Evolutionary conservation across 345 rosid genomes (phyloP), one percentile per base, ranked within the genome.

Genomic region (Citrus glauca): DNA sequence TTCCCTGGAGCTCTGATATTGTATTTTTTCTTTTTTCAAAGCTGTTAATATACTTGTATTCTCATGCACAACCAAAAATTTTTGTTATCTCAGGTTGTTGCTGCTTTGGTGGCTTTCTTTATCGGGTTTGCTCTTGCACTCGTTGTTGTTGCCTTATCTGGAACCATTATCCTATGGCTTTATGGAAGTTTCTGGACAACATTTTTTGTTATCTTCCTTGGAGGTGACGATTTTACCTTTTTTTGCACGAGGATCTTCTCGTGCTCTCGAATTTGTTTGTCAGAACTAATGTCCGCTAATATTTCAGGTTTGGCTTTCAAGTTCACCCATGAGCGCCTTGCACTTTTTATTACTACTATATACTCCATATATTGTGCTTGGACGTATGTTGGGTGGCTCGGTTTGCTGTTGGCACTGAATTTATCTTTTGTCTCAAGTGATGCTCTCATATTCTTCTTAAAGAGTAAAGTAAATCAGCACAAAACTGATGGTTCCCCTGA

Each of bases 161-260:
- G 94, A 74, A 78, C 84, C 33, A 72, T 89, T 88, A 83, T 93
- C 66, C 82, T 94, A 35, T 94, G 98, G 98, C 84, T 91, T 72
- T 92, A 90, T 86, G 98, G 99, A 87, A 94, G 99, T 84, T 91
- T 94, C 82, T 94, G 98, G 98, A 90, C 89, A 70, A 91, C 98
- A 33, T 72, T 88, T 50, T 80, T 90, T 78, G 86, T 91, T 75
- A 85, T 92, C 69, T 78, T 88, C 56, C 75, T 91, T 10, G 97
- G 90, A 86, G 98, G 99, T 96, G 80, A 83, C 72, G 42, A 35
- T 28, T 82, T 64, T 77, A 73, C 63, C 37, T 38, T 69, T 77
- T 70, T 60, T 63, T 63, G 9, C 35, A 45, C 25, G 53, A 60
- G 10, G 71, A 55, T 48, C 50, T 32, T 76, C 60, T 48, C 14